Evolutionary conservation across 805 yeast species (phyloP).

Genomic region (Kodamaea kakaduensis): DNA sequence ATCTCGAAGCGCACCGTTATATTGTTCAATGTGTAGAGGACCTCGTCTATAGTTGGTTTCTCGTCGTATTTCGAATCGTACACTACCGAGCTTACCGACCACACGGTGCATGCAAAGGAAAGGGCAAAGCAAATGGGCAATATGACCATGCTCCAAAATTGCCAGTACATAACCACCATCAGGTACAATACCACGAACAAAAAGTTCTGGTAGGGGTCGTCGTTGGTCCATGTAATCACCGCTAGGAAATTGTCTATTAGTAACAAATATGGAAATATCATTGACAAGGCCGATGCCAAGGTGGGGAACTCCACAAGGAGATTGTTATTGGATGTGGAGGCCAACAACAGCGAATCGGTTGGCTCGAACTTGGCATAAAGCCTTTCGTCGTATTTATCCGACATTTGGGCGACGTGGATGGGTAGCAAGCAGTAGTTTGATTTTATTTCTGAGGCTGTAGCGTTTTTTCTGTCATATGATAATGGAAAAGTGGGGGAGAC

Average conservation of each 20-base stretch:
- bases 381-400: slow-evolving; percentile 6
- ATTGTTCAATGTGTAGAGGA: slow-evolving; percentile 44
- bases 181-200: slow-evolving; percentile 37
- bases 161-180: slow-evolving; percentile 43
- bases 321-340: slow-evolving; percentile 25
- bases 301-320: slow-evolving; percentile 43
- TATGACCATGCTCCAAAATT: slow-evolving; percentile 26
- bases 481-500: slow-evolving; percentile 6
- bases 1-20: slow-evolving; percentile 41
- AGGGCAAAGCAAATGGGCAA: slow-evolving; percentile 39
- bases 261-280: slow-evolving; percentile 45
- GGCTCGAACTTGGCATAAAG: slow-evolving; percentile 34
- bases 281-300: slow-evolving; percentile 44
- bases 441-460: not conserved
- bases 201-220: slow-evolving; percentile 45
- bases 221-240: slow-evolving; percentile 53
- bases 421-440: not conserved
- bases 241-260: slow-evolving; percentile 43
- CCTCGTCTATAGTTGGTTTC: slow-evolving; percentile 52
- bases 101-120: slow-evolving; percentile 37
- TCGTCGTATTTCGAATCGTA: slow-evolving; percentile 42
- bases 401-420: not conserved
- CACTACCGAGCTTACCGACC: slow-evolving; percentile 42
- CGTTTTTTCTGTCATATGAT: slow-evolving; percentile 7
- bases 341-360: slow-evolving; percentile 31